Percentiles rank a stretch among this genome's conserved stretches.
These are phyloP conservation scores for Geotrichum siamense DNA, from an alignment of 1,139 yeast species.

Conservation along the genomic window DNA sequence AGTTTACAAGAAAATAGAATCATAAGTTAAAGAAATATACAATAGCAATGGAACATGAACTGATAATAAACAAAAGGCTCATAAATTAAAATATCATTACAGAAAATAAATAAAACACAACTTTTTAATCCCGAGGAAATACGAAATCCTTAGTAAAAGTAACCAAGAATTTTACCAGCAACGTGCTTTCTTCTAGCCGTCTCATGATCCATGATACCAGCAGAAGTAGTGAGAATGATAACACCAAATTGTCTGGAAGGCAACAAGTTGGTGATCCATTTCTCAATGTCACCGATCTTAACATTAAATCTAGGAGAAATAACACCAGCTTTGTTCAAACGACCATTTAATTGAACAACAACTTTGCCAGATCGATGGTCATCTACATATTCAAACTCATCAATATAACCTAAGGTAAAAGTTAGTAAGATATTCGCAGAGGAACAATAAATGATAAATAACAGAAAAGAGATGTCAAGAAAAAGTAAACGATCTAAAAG, in stretches of 20 bases:
- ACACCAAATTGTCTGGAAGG: conserved; percentile 99
- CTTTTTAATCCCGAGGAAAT: not conserved
- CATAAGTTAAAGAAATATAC: not conserved
- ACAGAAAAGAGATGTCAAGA: conserved; percentile 47
- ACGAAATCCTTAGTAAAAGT: conserved; percentile 61
- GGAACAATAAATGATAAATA: conserved; percentile 10
- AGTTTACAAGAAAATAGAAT: too few relatives aligned
- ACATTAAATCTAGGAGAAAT: conserved; percentile 98
- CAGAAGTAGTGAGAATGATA: conserved; percentile 95
- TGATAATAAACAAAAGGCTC: too few relatives aligned
- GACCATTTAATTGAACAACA: conserved; percentile 93
- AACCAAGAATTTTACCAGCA: conserved; percentile 95
- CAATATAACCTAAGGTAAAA: conserved; percentile 70
- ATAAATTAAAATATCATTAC: not conserved
- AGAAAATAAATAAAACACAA: not conserved
- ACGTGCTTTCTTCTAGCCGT: conserved; percentile 99
- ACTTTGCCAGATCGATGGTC: conserved; percentile 99
- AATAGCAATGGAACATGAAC: too few relatives aligned
- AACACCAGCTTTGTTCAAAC: conserved; percentile 98
- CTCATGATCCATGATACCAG: conserved; percentile 99
- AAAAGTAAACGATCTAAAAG: conserved; percentile 59
- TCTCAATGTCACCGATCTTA: conserved; percentile 86
- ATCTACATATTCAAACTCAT: conserved; percentile 96
- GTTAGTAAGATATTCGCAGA: conserved; percentile 26
- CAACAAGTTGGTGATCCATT: conserved; percentile 95